Evolutionary conservation across 192 early-diverging fungal genomes (phyloP).

Genomic region (Gamsiella multidivaricata): DNA sequence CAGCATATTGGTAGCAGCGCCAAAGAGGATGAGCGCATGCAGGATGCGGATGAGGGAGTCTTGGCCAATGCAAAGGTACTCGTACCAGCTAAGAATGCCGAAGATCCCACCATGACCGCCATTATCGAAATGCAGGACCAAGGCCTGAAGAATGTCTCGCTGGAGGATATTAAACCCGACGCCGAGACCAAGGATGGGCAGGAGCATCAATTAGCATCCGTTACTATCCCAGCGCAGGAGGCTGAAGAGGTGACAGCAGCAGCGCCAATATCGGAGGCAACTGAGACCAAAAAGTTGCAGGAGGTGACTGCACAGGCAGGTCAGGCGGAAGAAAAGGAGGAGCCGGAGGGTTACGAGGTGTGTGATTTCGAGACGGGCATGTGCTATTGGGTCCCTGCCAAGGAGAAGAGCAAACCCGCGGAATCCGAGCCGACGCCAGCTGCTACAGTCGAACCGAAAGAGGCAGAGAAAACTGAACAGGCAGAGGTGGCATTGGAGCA

Average conservation of each 20-base stretch:
- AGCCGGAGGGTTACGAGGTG: slow-evolving; percentile 36
- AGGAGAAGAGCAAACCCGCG: slow-evolving; percentile 8
- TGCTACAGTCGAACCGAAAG: background rate
- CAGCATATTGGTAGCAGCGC: no score
- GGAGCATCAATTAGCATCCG: background rate
- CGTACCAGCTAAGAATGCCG: background rate
- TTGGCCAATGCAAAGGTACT: background rate
- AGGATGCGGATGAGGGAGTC: slow-evolving; percentile 39
- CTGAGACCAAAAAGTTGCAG: background rate
- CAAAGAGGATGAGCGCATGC: slow-evolving; percentile 19
- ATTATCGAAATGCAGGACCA: background rate
- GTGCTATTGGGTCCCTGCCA: slow-evolving; percentile 48
- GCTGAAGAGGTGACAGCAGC: background rate
- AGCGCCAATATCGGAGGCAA: background rate
- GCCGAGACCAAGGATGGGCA: background rate
- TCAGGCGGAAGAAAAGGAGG: background rate
- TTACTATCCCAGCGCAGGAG: background rate
- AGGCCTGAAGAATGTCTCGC: background rate
- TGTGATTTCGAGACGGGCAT: slow-evolving; percentile 37
- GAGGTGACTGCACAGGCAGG: background rate
- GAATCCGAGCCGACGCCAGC: background rate
- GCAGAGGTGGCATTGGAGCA: background rate
- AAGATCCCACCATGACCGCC: no score
- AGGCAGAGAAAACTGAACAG: background rate
- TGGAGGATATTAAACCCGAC: background rate